Evolutionary conservation across 176 grass and related monocot genomes (phyloP), one percentile per base, ranked within the genome.

Genomic region (Melocanna baccifera): DNA sequence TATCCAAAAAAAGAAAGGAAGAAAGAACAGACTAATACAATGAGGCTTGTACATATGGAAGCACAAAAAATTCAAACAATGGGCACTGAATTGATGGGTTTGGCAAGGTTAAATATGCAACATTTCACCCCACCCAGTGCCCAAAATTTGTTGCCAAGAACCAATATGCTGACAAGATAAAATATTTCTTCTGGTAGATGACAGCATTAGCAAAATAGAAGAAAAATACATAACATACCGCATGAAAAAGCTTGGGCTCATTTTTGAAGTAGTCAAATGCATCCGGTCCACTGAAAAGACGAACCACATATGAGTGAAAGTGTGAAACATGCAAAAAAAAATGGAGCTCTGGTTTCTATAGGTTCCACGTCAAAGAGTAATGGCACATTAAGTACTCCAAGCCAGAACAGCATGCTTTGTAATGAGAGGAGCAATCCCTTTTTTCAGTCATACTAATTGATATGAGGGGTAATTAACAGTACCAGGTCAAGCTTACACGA

Each of bases 231-330:
- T 66, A 45, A 16, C 67, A 16, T 93, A 98, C 96, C 96, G 92
- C 93, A 87, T 88, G 77, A 83, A 98, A 98, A 80, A 95, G 89
- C 20, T 90, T 74, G 7, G 91, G 96, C 18, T 95, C 93, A 22
- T 87, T 62, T 75, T 90, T 95, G 81, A 98, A 98, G 82, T 93
- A 93, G 71, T 95, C 78, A 80, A 95, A 98, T 12, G 95, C 92
- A 74, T 98, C 95, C 73, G 85, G 41, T 69, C 95, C 91, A 71
- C 90, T 97, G 92, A 80, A 80, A 84, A 74, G 14, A 77, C 29
- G 72, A 78, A 37, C 18, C 42, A 72, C 9, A 64, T 62, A 71
- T 83, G 22, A 76, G 69, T 41, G n/a, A 23, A 83, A 29, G 29
- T 76, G 22, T 75, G 61, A 40, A 92, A 28, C 11, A 47, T 42